phyloP scores from a whole-genome alignment of 1,284 basidiomycete species.

The Kwoniella shivajii region DNA sequence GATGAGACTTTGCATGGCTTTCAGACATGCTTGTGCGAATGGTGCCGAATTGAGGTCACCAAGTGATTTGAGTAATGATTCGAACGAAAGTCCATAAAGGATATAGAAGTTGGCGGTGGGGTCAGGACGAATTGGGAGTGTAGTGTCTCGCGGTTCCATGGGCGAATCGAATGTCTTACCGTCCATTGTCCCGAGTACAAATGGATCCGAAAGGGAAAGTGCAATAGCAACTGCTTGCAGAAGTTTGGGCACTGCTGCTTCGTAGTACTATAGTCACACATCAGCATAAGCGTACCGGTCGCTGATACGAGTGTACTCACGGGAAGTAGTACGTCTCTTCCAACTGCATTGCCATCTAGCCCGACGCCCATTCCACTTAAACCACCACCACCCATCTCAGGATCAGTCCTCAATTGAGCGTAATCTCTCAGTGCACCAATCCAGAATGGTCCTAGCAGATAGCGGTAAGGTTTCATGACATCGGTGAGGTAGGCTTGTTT shows the following conservation, averaged over 20 bases:
- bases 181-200: conserved; percentile 78
- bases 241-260: conserved; percentile 78
- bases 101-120: conserved; percentile 83
- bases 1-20: conserved; percentile 76
- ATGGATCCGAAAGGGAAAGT: conserved; percentile 71
- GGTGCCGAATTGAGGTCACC: conserved; percentile 49
- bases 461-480: conserved; percentile 80
- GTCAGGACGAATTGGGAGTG: conserved; percentile 60
- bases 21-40: conserved; percentile 65
- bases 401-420: conserved; percentile 83
- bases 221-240: conserved; percentile 82
- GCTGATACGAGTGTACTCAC: conserved; percentile 57
- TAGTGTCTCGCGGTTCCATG: conserved; percentile 27
- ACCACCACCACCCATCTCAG: conserved; percentile 73
- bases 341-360: conserved; percentile 76
- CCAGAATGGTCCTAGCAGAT: conserved; percentile 80
- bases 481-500: conserved; percentile 75
- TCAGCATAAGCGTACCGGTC: background rate
- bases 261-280: conserved; percentile 73
- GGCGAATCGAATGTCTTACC: conserved; percentile 60
- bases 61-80: conserved; percentile 74
- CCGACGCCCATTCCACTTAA: conserved; percentile 61
- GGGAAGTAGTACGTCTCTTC: conserved; percentile 85
- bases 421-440: conserved; percentile 86
- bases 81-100: conserved; percentile 89